Percentiles rank a stretch among this genome's conserved stretches.
Conservation (phyloP, 352 stramenopile genomes). For the Globisporangium takayamanum region DNA sequence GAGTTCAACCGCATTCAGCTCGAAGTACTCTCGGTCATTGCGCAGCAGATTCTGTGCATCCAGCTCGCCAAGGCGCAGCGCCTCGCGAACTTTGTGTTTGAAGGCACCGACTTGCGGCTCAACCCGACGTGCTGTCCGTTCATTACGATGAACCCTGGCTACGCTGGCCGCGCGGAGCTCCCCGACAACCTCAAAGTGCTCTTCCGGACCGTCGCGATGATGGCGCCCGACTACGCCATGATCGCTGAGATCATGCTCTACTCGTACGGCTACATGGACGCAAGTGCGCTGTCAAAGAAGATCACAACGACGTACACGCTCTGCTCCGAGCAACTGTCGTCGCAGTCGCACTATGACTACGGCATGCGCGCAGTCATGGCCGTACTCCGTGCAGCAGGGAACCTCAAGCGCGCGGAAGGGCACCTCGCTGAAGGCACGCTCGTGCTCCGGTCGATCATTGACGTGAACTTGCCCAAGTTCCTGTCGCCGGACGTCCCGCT, state of each 20-base stretch:
- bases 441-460: conserved; percentile 89
- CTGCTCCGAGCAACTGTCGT: conserved; percentile 92
- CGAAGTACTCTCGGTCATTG: conserved; percentile 90
- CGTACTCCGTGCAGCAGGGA: conserved; percentile 90
- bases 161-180: conserved; percentile 85
- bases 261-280: conserved; percentile 91
- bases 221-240: conserved; percentile 92
- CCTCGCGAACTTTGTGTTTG: conserved; percentile 84
- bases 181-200: conserved; percentile 92
- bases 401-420: conserved; percentile 81
- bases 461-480: conserved; percentile 94
- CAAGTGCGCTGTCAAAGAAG: conserved; percentile 88
- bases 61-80: conserved; percentile 80
- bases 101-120: conserved; percentile 86
- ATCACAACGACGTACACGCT: conserved; percentile 93
- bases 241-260: conserved; percentile 94
- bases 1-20: conserved; percentile 94
- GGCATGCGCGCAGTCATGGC: conserved; percentile 94
- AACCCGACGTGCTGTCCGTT: conserved; percentile 90
- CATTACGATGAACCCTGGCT: conserved; percentile 92
- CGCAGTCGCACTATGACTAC: conserved; percentile 95
- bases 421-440: conserved; percentile 85
- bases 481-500: conserved; percentile 90
- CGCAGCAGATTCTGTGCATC: conserved; percentile 91
- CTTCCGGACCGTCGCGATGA: conserved; percentile 91